phyloP scores from a whole-genome alignment of 2,329 filamentous ascomycete genomes.

The Xylariaceae sp. region DNA sequence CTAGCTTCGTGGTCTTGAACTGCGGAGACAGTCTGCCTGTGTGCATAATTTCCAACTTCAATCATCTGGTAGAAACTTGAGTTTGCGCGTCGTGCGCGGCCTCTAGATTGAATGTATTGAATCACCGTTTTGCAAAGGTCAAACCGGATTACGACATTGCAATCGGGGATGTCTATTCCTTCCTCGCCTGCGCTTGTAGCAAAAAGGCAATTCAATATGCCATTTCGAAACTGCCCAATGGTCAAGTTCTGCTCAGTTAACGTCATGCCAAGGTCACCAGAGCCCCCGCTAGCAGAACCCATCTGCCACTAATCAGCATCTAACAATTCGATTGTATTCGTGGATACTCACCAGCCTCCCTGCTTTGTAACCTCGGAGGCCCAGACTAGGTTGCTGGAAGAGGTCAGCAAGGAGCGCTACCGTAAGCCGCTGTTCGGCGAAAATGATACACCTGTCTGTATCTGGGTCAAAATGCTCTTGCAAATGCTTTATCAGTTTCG shows the following conservation, averaged over 20 bases:
- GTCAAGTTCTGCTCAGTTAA: slow-evolving; percentile 76
- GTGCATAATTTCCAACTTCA: slow-evolving; percentile 70
- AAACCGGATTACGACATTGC: slow-evolving; percentile 74
- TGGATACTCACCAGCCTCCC: slow-evolving; percentile 59
- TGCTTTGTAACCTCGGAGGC: slow-evolving; percentile 59
- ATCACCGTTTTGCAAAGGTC: slow-evolving; percentile 90
- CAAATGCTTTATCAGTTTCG: slow-evolving; percentile 66
- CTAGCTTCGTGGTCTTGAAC: slow-evolving; percentile 64
- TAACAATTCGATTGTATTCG: neutral
- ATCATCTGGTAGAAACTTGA: slow-evolving; percentile 88
- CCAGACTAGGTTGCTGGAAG: slow-evolving; percentile 61
- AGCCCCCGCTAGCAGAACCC: slow-evolving; percentile 51
- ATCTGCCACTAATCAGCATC: slow-evolving; percentile 36
- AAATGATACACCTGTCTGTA: slow-evolving; percentile 79
- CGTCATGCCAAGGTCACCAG: slow-evolving; percentile 67
- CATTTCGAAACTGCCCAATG: slow-evolving; percentile 67
- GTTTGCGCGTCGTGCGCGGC: slow-evolving; percentile 76
- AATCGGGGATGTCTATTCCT: slow-evolving; percentile 71
- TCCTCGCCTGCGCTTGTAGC: slow-evolving; percentile 72
- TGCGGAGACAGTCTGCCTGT: slow-evolving; percentile 62
- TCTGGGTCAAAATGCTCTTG: slow-evolving; percentile 64
- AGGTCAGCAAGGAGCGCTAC: slow-evolving; percentile 75
- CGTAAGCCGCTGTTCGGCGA: slow-evolving; percentile 80
- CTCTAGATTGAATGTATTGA: slow-evolving; percentile 91
- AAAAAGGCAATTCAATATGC: slow-evolving; percentile 67